A percentile compares a stretch with the other conserved stretches of the same genome.
Evolutionary conservation across 768 basidiomycete genomes (phyloP).

Genomic region (Leccinum barrowsii): DNA sequence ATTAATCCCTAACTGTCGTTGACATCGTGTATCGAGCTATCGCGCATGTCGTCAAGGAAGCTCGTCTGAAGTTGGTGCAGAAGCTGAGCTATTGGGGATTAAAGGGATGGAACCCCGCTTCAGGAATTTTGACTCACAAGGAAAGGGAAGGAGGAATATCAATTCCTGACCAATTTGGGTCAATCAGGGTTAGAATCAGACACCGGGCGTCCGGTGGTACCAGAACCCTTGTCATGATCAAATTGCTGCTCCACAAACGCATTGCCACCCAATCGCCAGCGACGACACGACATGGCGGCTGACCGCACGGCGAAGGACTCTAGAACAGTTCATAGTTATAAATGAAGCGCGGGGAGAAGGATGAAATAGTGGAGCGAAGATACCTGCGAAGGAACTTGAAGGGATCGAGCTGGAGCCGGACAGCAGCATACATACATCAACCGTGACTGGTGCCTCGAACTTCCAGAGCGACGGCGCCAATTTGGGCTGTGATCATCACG

Average conservation of each 20-base stretch:
- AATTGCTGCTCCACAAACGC: background rate
- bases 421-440: background rate
- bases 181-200: slow-evolving; percentile 4
- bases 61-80: background rate
- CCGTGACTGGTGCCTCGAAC: background rate
- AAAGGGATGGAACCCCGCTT: background rate
- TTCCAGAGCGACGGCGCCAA: background rate
- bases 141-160: background rate
- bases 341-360: background rate
- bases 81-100: background rate
- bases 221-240: slow-evolving; percentile 1
- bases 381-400: background rate
- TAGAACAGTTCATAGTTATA: slow-evolving; percentile 1
- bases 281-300: background rate
- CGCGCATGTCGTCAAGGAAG: background rate
- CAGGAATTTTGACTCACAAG: background rate
- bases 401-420: background rate
- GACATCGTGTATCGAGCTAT: background rate
- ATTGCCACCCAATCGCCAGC: background rate
- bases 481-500: slow-evolving; percentile 5
- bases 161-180: background rate
- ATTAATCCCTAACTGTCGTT: background rate
- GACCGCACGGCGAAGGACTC: background rate
- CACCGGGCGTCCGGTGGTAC: background rate
- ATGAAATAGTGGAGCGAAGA: background rate